Base-by-base conservation (phyloP, 768 basidiomycete species). In the Coprinopsis strossmayeri region DNA sequence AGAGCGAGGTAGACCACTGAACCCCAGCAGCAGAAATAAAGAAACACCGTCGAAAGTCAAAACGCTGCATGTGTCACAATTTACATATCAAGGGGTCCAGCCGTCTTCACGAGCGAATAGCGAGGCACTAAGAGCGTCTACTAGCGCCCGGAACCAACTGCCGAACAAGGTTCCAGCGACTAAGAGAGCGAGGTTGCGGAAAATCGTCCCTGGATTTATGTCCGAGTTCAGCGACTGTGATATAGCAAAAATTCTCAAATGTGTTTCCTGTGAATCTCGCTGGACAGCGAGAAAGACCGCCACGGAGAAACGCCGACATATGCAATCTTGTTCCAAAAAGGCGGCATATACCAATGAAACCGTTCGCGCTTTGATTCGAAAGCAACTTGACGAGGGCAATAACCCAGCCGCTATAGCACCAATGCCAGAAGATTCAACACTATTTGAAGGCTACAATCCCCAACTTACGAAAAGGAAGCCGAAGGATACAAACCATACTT, bases 261-360 rank as follows among this genome's bases (percentile, higher is more conserved):
- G 88, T 55, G 69, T 88, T 37, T 71, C 74, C 30, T 91, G 88
- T 55, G 76, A 79, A 20, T 58, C 73, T 12, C 63, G 63, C 1
- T 91, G 89, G 89, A 91, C 85, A 2, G 66, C 77, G 11, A 72
- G 76, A 46, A 92, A 92, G 61, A 76, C 76, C 2, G 66, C 66
- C 10, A 53, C 64, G 15, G 79, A 83, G 57, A 92, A 92, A 61
- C 62, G 77, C 59, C 55, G 70, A 2, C 90, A 92, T 59, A 76
- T 92, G 34, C 71, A 71, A 42, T 66, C 70, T 4, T 92, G 90
- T 60, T 78, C 84, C 11, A 81, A 74, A 63, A 89, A 82, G 61
- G 68, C 69, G 18, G 66, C 61, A 3, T 63, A 83, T 34, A 66
- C 69, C 4, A 64, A 76, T 25, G 78, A 79, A 3, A 87, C 85